Percentiles rank a stretch among this genome's conserved stretches.
phyloP scores from a whole-genome alignment of 805 yeast species.

The Lachancea kluyveri region DNA sequence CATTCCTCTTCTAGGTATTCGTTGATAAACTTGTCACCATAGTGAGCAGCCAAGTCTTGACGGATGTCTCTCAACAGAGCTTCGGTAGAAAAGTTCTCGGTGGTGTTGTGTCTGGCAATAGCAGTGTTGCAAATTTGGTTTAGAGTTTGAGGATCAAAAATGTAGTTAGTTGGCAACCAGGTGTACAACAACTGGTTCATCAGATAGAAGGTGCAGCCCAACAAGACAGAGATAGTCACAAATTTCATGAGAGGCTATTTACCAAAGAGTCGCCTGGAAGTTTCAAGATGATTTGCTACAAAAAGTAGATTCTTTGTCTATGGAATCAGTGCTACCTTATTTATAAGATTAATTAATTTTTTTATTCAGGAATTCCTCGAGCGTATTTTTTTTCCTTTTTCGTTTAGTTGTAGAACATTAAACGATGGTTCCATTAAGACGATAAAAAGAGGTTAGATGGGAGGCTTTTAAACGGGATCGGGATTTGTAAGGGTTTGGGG shows the following conservation, averaged over 20 bases:
- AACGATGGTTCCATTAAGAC: no score
- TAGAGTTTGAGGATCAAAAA: conserved; percentile 62
- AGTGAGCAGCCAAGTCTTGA: conserved; percentile 48
- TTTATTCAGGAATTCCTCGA: no score
- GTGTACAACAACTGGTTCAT: conserved; percentile 37
- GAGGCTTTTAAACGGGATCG: no score
- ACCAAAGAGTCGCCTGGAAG: background rate
- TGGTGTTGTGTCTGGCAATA: conserved; percentile 36
- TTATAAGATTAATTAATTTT: no score
- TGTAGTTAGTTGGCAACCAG: conserved; percentile 66
- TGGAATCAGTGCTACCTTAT: no score
- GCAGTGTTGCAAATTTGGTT: conserved; percentile 53
- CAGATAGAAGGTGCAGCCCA: conserved; percentile 18
- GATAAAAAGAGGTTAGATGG: no score
- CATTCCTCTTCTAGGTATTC: conserved; percentile 73
- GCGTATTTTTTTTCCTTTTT: no score
- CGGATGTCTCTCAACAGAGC: conserved; percentile 59
- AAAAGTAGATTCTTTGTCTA: no score
- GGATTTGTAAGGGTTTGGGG: no score
- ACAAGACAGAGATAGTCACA: conserved; percentile 11
- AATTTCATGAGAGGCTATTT: conserved; percentile 17
- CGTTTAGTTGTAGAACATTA: no score
- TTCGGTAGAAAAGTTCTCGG: conserved; percentile 47
- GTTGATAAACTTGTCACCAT: conserved; percentile 70
- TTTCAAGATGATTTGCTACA: no score